Conservation (phyloP, 805 yeast species). For the Candida insectorum region DNA sequence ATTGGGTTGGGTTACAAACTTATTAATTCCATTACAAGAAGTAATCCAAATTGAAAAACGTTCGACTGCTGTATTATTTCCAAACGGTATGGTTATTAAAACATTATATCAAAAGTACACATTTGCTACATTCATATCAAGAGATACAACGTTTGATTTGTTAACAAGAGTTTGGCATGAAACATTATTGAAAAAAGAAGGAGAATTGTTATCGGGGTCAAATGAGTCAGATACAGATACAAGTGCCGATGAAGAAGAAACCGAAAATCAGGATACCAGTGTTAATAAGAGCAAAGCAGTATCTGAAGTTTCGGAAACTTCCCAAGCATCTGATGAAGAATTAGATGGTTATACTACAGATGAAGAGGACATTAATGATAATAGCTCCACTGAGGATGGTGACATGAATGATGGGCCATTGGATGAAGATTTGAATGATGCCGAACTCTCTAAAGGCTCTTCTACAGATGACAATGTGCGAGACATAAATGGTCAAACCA, state of each 20-base stretch:
- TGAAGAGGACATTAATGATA: not conserved
- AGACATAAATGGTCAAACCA: conserved; percentile 3
- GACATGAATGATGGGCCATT: conserved; percentile 5
- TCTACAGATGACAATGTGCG: not conserved
- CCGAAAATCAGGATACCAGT: not conserved
- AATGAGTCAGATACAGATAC: conserved; percentile 2
- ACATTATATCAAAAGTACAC: conserved; percentile 60
- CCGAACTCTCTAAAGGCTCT: not conserved
- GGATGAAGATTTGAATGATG: not conserved
- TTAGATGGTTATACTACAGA: not conserved
- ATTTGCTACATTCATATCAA: conserved; percentile 62
- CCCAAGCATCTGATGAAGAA: not conserved
- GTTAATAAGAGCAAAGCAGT: not conserved
- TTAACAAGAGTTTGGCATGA: conserved; percentile 62
- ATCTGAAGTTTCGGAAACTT: not conserved
- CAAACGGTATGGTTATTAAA: conserved; percentile 62
- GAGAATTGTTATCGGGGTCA: too few relatives aligned
- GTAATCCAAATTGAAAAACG: conserved; percentile 62
- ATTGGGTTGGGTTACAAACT: conserved; percentile 62
- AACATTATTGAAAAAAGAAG: conserved; percentile 20
- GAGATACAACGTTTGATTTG: conserved; percentile 52
- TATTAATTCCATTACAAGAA: conserved; percentile 56
- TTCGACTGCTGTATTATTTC: conserved; percentile 64
- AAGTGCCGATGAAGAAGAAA: not conserved
- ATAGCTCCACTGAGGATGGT: not conserved